A percentile compares a stretch with the other conserved stretches of the same genome.
Evolutionary conservation across 192 early-diverging fungal species (phyloP).

Genomic region (Backusella australiensis): DNA sequence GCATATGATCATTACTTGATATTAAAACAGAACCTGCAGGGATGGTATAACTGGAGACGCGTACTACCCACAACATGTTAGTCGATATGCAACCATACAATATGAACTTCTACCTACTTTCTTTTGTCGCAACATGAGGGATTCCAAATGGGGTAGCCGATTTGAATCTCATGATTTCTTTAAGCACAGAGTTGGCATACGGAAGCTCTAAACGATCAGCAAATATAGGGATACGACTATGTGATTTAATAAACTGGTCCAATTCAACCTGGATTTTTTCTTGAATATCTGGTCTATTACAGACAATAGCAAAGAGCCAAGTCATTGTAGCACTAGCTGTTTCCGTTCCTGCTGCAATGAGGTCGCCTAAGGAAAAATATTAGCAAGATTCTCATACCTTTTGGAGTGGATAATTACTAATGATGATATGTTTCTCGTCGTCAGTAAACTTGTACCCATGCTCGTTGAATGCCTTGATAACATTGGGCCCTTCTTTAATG

Average conservation of each 20-base stretch:
- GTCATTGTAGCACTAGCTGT: background rate
- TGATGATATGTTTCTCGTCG: background rate
- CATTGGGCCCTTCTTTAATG: background rate
- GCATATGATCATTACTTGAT: conserved; percentile 48
- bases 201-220: conserved; percentile 14
- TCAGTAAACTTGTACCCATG: background rate
- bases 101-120: background rate
- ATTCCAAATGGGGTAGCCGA: background rate
- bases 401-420: background rate
- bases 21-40: conserved; percentile 46
- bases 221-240: background rate
- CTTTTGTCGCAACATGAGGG: conserved; percentile 9
- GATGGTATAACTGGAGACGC: conserved; percentile 41
- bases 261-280: conserved; percentile 11
- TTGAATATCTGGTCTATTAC: conserved; percentile 21
- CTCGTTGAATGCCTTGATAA: background rate
- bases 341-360: background rate
- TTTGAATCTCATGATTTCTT: conserved; percentile 14
- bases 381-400: too few species aligned
- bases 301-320: conserved; percentile 1
- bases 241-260: background rate
- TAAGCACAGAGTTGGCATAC: conserved; percentile 2
- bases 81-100: too few species aligned
- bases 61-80: background rate
- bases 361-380: background rate